Evolutionary conservation across 371 early-diverging fungal species (phyloP), one percentile per base, ranked within the genome.

Genomic region (Actinomortierella wolfii): DNA sequence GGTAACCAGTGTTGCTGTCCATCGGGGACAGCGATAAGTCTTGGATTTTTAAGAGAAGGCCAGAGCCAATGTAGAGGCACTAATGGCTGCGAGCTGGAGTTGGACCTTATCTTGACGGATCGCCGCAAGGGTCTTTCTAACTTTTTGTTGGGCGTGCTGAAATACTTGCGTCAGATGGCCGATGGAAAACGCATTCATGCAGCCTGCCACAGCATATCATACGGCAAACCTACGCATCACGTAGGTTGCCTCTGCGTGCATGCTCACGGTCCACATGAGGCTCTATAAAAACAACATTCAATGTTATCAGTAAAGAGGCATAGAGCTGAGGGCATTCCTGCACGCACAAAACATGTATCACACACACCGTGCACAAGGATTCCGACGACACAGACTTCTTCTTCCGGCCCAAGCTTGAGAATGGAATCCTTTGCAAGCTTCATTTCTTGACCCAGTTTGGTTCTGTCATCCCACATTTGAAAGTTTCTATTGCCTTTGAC

Each of bases 381-480:
- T 1, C 62, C 56, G 20, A 61, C 56, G 43, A 61, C 62, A 13
- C 44, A 61, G 23, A 61, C 56, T 15, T 50, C 51, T 15, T 61
- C 62, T 24, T 21, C 29, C 5, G 61, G 61, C 39, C 11, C 23
- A 55, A 61, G 61, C 56, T 18, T 17, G 21, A 55, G 20, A 1
- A 55, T 61, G 20, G 61, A 55, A 50, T 61, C 55, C 28, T 55
- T 23, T 17, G 61, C 54, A 20, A 61, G 56, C 20, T 61, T 56
- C 62, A 61, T 55, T 45, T 56, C 62, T 39, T 61, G 62, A 23
- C 59, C 59, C 8, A 59, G 21, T 34, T 61, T 61, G 0, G 62
- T 61, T 23, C 39, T 61, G 28, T 56, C 62, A 26, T 61, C 62
- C 62, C 56, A 61, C 11, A 61, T 61, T 54, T 60, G 54, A 34